These are phyloP conservation scores for Blastomyces emzantsi DNA, from an alignment of 2,329 filamentous ascomycete species.

Conservation along the genomic window DNA sequence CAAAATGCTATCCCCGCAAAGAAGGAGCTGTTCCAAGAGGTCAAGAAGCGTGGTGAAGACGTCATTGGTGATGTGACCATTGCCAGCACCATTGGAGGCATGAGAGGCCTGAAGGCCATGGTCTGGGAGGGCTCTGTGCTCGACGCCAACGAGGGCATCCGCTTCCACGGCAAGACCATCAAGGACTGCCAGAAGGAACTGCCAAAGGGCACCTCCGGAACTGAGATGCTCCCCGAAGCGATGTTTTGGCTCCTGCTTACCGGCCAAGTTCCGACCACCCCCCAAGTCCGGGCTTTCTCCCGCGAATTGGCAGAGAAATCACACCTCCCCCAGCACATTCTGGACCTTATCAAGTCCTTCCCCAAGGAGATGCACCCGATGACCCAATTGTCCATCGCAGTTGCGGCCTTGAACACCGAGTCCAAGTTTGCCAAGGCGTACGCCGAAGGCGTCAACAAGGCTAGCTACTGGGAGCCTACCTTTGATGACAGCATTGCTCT, in stretches of 20 bases:
- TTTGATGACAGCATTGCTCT: constrained; percentile 93
- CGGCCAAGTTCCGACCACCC: constrained; percentile 74
- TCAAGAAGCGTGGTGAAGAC: constrained; percentile 76
- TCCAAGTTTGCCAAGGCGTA: constrained; percentile 92
- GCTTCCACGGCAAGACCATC: constrained; percentile 96
- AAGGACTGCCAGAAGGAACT: constrained; percentile 93
- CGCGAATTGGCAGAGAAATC: constrained; percentile 81
- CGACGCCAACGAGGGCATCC: constrained; percentile 93
- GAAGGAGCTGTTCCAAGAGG: constrained; percentile 84
- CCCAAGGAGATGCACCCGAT: constrained; percentile 90
- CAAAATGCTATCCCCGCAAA: constrained; percentile 81
- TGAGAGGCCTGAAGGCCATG: constrained; percentile 97
- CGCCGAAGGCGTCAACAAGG: constrained; percentile 82
- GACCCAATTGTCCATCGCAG: constrained; percentile 94
- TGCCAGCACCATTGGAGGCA: constrained; percentile 87
- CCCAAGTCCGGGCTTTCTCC: constrained; percentile 73
- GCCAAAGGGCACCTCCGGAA: constrained; percentile 74
- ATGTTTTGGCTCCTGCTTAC: constrained; percentile 99
- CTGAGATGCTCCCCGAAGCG: constrained; percentile 95
- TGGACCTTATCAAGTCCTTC: constrained; percentile 81
- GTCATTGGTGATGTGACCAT: constrained; percentile 88
- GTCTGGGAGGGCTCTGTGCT: constrained; percentile 97
- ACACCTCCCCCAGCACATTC: constrained; percentile 70
- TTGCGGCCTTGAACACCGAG: constrained; percentile 91
- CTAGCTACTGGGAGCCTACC: constrained; percentile 97